These are phyloP conservation scores for Sugiyamaella japonica DNA, from an alignment of 1,139 yeast genomes.

Conservation along the genomic window DNA sequence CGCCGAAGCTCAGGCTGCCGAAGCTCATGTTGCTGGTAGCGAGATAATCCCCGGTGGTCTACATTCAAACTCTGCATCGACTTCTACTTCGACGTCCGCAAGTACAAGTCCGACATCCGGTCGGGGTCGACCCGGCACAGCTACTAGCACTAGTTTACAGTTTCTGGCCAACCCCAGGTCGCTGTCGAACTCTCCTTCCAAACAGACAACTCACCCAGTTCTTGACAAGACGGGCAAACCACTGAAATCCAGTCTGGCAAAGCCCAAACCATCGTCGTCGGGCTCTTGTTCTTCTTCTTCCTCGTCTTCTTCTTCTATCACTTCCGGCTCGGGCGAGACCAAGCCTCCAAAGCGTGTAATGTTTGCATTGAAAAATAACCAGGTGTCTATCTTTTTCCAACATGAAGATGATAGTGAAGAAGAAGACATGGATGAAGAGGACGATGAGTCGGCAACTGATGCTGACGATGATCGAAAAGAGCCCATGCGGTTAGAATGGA, in stretches of 20 bases:
- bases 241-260: slow-evolving; percentile 27
- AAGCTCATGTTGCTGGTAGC: slow-evolving; percentile 6
- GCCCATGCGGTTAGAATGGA: slow-evolving; percentile 5
- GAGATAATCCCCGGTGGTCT: neutral
- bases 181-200: slow-evolving; percentile 2
- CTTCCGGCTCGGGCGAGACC: slow-evolving; percentile 13
- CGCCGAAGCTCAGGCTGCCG: slow-evolving; percentile 6
- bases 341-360: slow-evolving; percentile 25
- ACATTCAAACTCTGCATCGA: neutral
- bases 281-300: slow-evolving; percentile 11
- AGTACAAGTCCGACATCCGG: slow-evolving; percentile 1
- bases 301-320: slow-evolving; percentile 13
- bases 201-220: slow-evolving; percentile 3
- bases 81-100: slow-evolving; percentile 2
- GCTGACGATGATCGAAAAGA: slow-evolving; percentile 4
- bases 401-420: slow-evolving; percentile 13
- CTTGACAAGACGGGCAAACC: slow-evolving; percentile 15
- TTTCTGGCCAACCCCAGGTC: slow-evolving; percentile 1
- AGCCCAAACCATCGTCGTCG: slow-evolving; percentile 16
- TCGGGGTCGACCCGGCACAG: neutral
- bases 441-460: slow-evolving; percentile 5
- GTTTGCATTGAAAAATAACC: slow-evolving; percentile 25
- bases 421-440: slow-evolving; percentile 16
- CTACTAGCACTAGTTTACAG: neutral
- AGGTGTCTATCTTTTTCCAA: slow-evolving; percentile 21